Evolutionary conservation across 1,139 yeast genomes (phyloP).

Genomic region (Taphrina sp.): DNA sequence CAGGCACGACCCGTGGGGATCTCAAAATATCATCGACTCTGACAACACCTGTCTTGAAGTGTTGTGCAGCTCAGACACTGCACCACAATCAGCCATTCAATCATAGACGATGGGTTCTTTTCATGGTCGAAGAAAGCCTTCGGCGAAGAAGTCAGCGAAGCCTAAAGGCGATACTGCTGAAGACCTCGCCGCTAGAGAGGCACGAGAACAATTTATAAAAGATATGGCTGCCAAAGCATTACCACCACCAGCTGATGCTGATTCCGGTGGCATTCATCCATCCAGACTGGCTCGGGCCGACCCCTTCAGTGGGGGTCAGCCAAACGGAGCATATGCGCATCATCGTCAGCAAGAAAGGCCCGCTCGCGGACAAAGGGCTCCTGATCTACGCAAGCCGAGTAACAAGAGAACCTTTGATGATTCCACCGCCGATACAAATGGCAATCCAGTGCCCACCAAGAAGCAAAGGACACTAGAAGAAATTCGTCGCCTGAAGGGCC

Average conservation of each 20-base stretch:
- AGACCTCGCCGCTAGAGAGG: slow-evolving; percentile 20
- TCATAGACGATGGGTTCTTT: slow-evolving; percentile 8
- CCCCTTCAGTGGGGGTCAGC: background rate
- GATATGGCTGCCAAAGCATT: slow-evolving; percentile 27
- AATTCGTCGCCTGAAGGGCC: slow-evolving; percentile 22
- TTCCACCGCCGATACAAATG: background rate
- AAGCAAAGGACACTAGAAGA: slow-evolving; percentile 26
- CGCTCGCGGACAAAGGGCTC: slow-evolving; percentile 27
- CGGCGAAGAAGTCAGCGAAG: slow-evolving; percentile 15
- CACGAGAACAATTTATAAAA: slow-evolving; percentile 23
- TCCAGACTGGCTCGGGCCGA: slow-evolving; percentile 19
- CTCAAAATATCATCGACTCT: no score
- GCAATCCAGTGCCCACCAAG: background rate
- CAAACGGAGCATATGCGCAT: background rate
- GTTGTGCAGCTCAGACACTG: no score
- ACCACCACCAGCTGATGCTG: slow-evolving; percentile 14
- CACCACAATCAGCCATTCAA: no score
- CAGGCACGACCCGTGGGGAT: no score
- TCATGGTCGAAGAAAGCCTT: slow-evolving; percentile 23
- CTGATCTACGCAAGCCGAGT: slow-evolving; percentile 17
- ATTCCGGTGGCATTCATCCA: slow-evolving; percentile 28
- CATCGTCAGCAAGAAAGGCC: slow-evolving; percentile 7
- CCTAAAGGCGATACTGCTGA: slow-evolving; percentile 20
- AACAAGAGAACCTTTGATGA: slow-evolving; percentile 26
- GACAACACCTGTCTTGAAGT: no score